Percentiles rank a stretch among this genome's conserved stretches.
phyloP scores from a whole-genome alignment of 257 asterid species.

The Lavandula angustifolia region DNA sequence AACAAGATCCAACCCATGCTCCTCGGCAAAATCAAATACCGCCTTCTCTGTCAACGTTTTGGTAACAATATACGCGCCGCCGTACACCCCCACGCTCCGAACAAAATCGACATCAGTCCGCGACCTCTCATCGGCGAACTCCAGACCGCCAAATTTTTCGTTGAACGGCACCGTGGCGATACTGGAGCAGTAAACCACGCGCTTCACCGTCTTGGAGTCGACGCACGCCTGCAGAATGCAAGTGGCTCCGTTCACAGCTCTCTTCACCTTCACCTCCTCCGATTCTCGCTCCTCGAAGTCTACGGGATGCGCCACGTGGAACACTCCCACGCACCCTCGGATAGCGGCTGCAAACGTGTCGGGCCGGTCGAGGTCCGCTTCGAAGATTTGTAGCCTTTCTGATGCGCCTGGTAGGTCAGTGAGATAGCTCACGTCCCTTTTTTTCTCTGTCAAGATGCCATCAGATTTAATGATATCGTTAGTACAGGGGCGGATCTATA shows the following conservation, averaged over 20 bases:
- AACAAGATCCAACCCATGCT: conserved; percentile 51
- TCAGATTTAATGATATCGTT: no score
- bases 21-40: conserved; percentile 45
- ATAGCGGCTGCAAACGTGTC: conserved; percentile 40
- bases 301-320: conserved; percentile 55
- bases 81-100: conserved; percentile 21
- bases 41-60: conserved; percentile 48
- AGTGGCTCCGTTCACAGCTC: conserved; percentile 32
- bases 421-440: conserved; percentile 43
- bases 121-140: conserved; percentile 34
- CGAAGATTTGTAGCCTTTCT: conserved; percentile 41
- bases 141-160: conserved; percentile 1
- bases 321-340: conserved; percentile 50
- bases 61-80: conserved; percentile 36
- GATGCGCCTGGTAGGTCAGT: conserved; percentile 41
- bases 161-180: conserved; percentile 22
- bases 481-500: no score
- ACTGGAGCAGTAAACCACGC: conserved; percentile 29
- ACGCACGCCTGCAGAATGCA: conserved; percentile 34
- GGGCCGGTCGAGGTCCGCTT: conserved; percentile 45
- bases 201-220: neutral
- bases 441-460: conserved; percentile 20
- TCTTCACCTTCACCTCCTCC: conserved; percentile 33
- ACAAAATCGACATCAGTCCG: conserved; percentile 44
- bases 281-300: conserved; percentile 41